These are phyloP conservation scores for Venturiaceae sp. DNA, from an alignment of 2,329 filamentous ascomycete genomes.

Conservation along the genomic window DNA sequence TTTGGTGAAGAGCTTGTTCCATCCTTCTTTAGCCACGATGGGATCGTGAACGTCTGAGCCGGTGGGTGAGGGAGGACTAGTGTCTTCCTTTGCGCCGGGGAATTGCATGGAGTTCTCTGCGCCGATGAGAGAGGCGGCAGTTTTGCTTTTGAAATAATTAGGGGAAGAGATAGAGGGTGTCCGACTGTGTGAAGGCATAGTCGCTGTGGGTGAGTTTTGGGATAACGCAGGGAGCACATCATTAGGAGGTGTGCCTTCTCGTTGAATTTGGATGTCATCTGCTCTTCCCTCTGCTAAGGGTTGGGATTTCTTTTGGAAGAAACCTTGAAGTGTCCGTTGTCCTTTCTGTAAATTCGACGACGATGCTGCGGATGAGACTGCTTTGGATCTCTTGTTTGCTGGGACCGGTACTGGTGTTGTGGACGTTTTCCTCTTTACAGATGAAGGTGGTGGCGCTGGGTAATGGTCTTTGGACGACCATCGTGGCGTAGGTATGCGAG, in stretches of 20 bases:
- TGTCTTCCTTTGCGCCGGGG: neutral
- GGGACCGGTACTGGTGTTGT: slow-evolving; percentile 1
- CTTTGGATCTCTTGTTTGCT: slow-evolving; percentile 43
- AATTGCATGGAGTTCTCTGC: neutral
- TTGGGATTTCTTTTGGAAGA: slow-evolving; percentile 55
- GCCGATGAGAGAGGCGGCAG: neutral
- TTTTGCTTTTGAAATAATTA: slow-evolving; percentile 1
- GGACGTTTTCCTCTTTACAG: neutral
- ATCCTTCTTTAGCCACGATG: slow-evolving; percentile 66
- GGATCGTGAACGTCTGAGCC: slow-evolving; percentile 47
- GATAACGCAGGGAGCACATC: neutral
- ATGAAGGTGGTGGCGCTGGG: neutral
- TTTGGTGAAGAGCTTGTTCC: slow-evolving; percentile 75
- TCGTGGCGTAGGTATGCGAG: slow-evolving; percentile 21
- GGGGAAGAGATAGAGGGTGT: neutral
- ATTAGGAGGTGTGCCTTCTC: slow-evolving; percentile 10
- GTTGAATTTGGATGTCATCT: neutral
- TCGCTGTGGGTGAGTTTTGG: neutral
- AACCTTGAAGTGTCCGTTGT: slow-evolving; percentile 61
- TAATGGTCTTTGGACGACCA: neutral
- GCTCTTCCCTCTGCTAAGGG: neutral
- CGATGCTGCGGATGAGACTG: slow-evolving; percentile 19
- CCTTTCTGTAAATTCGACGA: slow-evolving; percentile 27
- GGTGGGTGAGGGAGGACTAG: neutral
- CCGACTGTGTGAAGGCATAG: neutral